Conservation (phyloP, 805 yeast genomes). For the Ogataea pini region DNA sequence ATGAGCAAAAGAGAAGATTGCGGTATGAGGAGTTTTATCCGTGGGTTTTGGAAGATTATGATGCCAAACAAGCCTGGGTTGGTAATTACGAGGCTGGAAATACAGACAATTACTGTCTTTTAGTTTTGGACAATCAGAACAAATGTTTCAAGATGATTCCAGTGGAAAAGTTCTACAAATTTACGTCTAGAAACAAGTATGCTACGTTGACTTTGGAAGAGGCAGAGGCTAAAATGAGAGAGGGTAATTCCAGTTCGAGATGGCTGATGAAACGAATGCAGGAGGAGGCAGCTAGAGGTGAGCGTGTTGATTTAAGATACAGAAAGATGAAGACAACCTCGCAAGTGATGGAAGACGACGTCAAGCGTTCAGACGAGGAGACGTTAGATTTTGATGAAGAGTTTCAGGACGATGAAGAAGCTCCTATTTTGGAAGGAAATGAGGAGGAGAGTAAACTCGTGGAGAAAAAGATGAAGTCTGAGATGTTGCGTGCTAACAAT, state of each 20-base stretch:
- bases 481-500: slow-evolving; percentile 80
- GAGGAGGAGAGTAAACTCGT: slow-evolving; percentile 93
- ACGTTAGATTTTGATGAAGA: slow-evolving; percentile 95
- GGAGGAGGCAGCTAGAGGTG: slow-evolving; percentile 57
- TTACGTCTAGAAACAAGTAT: slow-evolving; percentile 90
- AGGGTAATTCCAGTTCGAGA: slow-evolving; percentile 71
- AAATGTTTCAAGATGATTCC: slow-evolving; percentile 83
- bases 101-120: slow-evolving; percentile 79
- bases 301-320: slow-evolving; percentile 51
- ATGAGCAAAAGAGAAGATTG: slow-evolving; percentile 78
- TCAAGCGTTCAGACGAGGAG: slow-evolving; percentile 71
- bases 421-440: slow-evolving; percentile 94
- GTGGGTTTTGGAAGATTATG: slow-evolving; percentile 97
- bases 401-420: slow-evolving; percentile 98
- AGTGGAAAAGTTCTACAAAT: slow-evolving; percentile 88
- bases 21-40: slow-evolving; percentile 97
- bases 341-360: slow-evolving; percentile 37
- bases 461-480: slow-evolving; percentile 78
- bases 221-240: slow-evolving; percentile 93
- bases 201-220: slow-evolving; percentile 94
- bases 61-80: slow-evolving; percentile 91
- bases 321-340: slow-evolving; percentile 42
- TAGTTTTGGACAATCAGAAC: slow-evolving; percentile 83
- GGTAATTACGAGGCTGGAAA: slow-evolving; percentile 93
- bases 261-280: slow-evolving; percentile 95